Percentiles rank a stretch among this genome's conserved stretches.
Evolutionary conservation across 2,329 filamentous ascomycete genomes (phyloP).

Genomic region (Hypoxylon sp.): DNA sequence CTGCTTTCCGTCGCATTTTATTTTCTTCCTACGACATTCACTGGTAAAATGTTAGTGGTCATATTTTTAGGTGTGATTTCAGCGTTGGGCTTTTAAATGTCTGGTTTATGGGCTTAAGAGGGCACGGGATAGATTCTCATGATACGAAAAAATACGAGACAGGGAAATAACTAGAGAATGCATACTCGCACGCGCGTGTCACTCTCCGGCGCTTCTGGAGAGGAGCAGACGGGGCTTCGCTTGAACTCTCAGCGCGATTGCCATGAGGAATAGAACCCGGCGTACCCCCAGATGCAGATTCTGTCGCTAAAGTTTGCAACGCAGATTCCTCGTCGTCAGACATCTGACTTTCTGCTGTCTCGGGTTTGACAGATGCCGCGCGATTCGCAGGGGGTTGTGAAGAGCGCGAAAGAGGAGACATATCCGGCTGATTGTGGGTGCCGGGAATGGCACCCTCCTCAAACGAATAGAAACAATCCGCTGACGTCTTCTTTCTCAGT

Average conservation of each 20-base stretch:
- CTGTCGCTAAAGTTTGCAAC: slow-evolving; percentile 38
- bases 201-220: slow-evolving; percentile 83
- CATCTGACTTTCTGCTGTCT: slow-evolving; percentile 55
- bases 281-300: slow-evolving; percentile 58
- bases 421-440: slow-evolving; percentile 43
- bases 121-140: not conserved
- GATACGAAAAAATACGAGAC: slow-evolving; percentile 16
- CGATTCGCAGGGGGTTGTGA: slow-evolving; percentile 48
- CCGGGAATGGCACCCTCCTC: slow-evolving; percentile 34
- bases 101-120: not conserved
- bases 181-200: slow-evolving; percentile 79
- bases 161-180: slow-evolving; percentile 19
- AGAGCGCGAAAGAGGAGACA: slow-evolving; percentile 50
- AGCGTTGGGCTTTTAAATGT: not conserved
- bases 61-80: slow-evolving; percentile 1
- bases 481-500: slow-evolving; percentile 41
- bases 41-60: slow-evolving; percentile 31
- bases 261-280: slow-evolving; percentile 52
- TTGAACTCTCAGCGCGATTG: slow-evolving; percentile 47
- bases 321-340: slow-evolving; percentile 57
- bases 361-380: slow-evolving; percentile 45
- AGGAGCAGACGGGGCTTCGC: slow-evolving; percentile 63
- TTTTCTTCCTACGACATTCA: slow-evolving; percentile 82
- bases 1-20: slow-evolving; percentile 88
- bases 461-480: slow-evolving; percentile 29